These are phyloP conservation scores for Mucor racemosus DNA, from an alignment of 371 early-diverging fungal species.

Conservation along the genomic window DNA sequence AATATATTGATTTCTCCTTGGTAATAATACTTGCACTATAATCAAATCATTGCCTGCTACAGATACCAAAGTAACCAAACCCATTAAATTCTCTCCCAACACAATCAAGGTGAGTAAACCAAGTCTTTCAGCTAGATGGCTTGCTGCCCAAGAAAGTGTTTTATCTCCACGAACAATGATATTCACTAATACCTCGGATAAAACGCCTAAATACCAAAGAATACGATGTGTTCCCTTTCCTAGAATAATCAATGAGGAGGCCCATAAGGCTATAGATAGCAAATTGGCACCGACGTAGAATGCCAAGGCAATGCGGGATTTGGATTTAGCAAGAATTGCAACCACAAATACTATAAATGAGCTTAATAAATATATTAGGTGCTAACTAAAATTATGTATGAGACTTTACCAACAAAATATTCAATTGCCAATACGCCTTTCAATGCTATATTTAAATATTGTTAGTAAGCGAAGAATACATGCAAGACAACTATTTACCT, in stretches of 20 bases:
- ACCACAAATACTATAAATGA: conserved; percentile 36
- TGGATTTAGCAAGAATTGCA: conserved; percentile 50
- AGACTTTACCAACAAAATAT: conserved; percentile 56
- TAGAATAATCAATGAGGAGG: conserved; percentile 46
- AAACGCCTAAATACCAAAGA: conserved; percentile 59
- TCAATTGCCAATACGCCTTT: conserved; percentile 58
- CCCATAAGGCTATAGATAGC: conserved; percentile 60
- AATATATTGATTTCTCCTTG: too few relatives aligned
- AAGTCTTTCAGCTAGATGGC: conserved; percentile 62
- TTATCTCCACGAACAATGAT: conserved; percentile 54
- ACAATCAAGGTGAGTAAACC: conserved; percentile 63
- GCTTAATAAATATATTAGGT: neutral
- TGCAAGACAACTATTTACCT: conserved; percentile 18
- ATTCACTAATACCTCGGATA: conserved; percentile 54
- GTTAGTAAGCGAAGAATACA: neutral
- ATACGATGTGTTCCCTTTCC: conserved; percentile 49
- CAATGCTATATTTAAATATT: conserved; percentile 26
- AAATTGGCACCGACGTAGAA: conserved; percentile 55
- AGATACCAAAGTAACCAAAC: conserved; percentile 47
- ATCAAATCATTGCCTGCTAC: conserved; percentile 34
- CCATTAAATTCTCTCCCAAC: conserved; percentile 55
- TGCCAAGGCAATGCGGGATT: conserved; percentile 45
- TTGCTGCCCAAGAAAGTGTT: conserved; percentile 63
- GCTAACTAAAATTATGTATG: neutral
- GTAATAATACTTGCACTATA: conserved; percentile 32